These are phyloP conservation scores for Pichia californica DNA, from an alignment of 805 yeast species.

Conservation along the genomic window DNA sequence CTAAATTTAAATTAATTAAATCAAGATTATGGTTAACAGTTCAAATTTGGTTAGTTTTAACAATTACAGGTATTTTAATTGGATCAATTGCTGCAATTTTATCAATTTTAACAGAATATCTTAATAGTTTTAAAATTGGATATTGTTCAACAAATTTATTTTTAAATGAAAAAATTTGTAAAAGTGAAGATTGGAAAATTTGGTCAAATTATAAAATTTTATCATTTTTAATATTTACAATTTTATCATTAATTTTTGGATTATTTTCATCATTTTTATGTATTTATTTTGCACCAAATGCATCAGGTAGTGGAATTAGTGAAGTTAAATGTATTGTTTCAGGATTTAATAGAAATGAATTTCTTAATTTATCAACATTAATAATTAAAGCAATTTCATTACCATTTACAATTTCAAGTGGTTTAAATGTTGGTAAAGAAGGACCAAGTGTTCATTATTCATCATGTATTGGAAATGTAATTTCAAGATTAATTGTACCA, in stretches of 20 bases:
- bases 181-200: slow-evolving; percentile 61
- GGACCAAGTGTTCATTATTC: slow-evolving; percentile 99
- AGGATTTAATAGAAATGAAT: slow-evolving; percentile 77
- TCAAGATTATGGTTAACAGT: slow-evolving; percentile 24
- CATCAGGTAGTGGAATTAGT: slow-evolving; percentile 96
- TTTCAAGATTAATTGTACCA: slow-evolving; percentile 46
- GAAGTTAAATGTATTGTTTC: slow-evolving; percentile 93
- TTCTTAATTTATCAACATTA: slow-evolving; percentile 67
- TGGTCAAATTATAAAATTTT: slow-evolving; percentile 47
- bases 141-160: slow-evolving; percentile 62
- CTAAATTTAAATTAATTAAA: slow-evolving; percentile 7
- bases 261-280: slow-evolving; percentile 63
- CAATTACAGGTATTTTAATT: slow-evolving; percentile 65
- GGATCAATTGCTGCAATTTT: slow-evolving; percentile 81
- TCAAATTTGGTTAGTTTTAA: slow-evolving; percentile 68
- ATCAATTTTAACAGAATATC: slow-evolving; percentile 78
- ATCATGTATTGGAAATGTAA: slow-evolving; percentile 86
- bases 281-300: slow-evolving; percentile 68
- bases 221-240: slow-evolving; percentile 54
- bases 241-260: slow-evolving; percentile 57
- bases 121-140: slow-evolving; percentile 75
- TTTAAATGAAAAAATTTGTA: slow-evolving; percentile 67
- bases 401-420: slow-evolving; percentile 90
- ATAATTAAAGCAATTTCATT: slow-evolving; percentile 70
- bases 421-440: slow-evolving; percentile 91